These are phyloP conservation scores for Sanghuangporus sanghuang DNA, from an alignment of 1,284 basidiomycete species.

Conservation along the genomic window DNA sequence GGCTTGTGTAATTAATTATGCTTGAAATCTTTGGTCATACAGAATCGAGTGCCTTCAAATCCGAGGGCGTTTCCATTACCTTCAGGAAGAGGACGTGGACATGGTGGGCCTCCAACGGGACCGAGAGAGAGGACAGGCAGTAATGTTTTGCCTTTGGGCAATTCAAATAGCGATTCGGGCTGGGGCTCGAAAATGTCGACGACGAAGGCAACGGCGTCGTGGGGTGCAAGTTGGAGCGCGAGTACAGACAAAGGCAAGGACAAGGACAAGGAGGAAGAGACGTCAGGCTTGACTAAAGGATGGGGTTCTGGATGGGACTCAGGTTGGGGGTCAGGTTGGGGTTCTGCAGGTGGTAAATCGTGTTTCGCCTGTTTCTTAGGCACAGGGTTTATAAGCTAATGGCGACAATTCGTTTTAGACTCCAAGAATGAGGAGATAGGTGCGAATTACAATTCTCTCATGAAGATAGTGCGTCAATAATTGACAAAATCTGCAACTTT, in stretches of 20 bases:
- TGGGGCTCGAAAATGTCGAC: not conserved
- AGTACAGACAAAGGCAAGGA: not conserved
- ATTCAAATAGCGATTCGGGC: not conserved
- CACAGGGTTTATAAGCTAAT: not conserved
- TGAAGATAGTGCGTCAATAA: not conserved
- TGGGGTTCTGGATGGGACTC: not conserved
- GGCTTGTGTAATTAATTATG: not conserved
- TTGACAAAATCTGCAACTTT: not conserved
- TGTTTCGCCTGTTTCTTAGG: not conserved
- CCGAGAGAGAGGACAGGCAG: not conserved
- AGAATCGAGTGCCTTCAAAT: not conserved
- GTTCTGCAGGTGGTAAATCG: not conserved
- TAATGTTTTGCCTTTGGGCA: not conserved
- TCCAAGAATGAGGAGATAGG: not conserved
- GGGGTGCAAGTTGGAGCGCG: not conserved
- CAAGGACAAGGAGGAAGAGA: not conserved
- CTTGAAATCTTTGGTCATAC: not conserved
- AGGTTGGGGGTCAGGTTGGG: not conserved
- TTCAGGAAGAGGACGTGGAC: not conserved
- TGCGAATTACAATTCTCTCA: not conserved
- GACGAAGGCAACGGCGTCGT: not conserved
- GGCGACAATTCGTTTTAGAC: not conserved
- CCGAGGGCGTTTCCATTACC: not conserved
- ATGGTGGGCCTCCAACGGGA: not conserved
- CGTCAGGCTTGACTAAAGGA: not conserved